Conservation (phyloP, 2,329 filamentous ascomycete genomes). For the Colletotrichum scovillei region DNA sequence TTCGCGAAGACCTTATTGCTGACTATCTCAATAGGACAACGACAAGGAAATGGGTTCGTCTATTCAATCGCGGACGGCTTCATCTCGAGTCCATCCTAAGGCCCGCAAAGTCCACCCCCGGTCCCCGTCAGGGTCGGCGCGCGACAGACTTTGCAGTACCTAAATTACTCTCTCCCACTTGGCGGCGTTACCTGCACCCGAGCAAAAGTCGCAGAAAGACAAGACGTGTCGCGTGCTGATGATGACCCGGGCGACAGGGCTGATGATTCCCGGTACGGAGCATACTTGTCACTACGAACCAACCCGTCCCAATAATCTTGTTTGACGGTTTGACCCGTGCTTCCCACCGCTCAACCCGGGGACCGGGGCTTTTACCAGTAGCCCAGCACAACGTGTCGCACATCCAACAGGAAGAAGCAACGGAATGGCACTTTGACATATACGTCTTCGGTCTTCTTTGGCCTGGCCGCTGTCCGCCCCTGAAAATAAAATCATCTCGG, state of each 20-base stretch:
- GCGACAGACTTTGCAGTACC: constrained; percentile 10
- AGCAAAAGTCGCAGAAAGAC: background rate
- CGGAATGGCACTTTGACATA: background rate
- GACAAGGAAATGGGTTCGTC: constrained; percentile 1
- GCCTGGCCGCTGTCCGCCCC: background rate
- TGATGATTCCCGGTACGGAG: background rate
- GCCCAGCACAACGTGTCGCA: background rate
- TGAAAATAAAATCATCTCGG: constrained; percentile 8
- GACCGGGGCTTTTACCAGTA: background rate
- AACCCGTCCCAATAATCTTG: constrained; percentile 12
- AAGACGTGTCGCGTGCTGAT: constrained; percentile 16
- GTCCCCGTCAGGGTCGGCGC: constrained; percentile 9
- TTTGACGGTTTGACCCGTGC: background rate
- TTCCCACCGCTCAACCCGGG: background rate
- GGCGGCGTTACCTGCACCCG: background rate
- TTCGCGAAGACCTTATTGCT: background rate
- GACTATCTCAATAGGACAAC: background rate
- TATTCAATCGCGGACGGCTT: background rate
- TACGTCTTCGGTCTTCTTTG: background rate
- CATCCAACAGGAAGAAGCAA: constrained; percentile 11
- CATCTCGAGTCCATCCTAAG: constrained; percentile 17
- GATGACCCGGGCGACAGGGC: constrained; percentile 15
- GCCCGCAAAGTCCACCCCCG: constrained; percentile 21
- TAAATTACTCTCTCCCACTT: background rate
- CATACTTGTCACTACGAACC: background rate